Conservation (phyloP, 176 grass and related monocot genomes). For the Hordeum marinum region DNA sequence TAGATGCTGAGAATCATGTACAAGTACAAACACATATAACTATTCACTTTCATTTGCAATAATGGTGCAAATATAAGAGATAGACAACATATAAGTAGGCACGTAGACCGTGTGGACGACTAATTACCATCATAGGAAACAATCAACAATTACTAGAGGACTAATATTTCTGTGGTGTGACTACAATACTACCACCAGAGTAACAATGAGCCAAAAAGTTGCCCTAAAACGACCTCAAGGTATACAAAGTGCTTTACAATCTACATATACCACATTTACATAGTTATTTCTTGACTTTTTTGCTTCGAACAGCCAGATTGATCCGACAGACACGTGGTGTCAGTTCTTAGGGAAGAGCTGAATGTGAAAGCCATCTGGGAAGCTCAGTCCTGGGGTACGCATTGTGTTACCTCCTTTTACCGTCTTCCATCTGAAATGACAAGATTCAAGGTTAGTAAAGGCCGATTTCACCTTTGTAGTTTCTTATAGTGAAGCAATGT, state of each 20-base stretch:
- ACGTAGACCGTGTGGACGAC: neutral
- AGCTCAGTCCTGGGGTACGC: constrained; percentile 64
- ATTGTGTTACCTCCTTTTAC: constrained; percentile 80
- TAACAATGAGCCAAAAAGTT: neutral
- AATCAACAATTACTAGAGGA: constrained; percentile 1
- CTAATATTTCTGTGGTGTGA: constrained; percentile 16
- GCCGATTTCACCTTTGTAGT: neutral
- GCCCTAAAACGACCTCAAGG: constrained; percentile 29
- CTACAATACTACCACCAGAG: neutral
- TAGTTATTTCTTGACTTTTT: constrained; percentile 16
- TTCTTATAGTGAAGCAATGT: neutral
- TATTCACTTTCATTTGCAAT: neutral
- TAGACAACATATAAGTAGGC: constrained; percentile 13
- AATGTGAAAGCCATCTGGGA: constrained; percentile 65
- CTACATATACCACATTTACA: constrained; percentile 11
- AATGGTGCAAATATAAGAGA: neutral
- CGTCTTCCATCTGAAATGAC: constrained; percentile 39
- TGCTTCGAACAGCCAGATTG: neutral
- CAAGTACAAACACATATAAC: neutral
- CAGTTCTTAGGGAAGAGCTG: constrained; percentile 59
- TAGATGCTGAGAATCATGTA: neutral
- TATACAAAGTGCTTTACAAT: neutral
- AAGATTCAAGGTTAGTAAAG: neutral
- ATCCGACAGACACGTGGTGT: neutral
- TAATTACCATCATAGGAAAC: constrained; percentile 23